Percentiles rank a stretch among this genome's conserved stretches.
Evolutionary conservation across 164 flowering plant species (phyloP).

Genomic region (Aristolochia fimbriata): DNA sequence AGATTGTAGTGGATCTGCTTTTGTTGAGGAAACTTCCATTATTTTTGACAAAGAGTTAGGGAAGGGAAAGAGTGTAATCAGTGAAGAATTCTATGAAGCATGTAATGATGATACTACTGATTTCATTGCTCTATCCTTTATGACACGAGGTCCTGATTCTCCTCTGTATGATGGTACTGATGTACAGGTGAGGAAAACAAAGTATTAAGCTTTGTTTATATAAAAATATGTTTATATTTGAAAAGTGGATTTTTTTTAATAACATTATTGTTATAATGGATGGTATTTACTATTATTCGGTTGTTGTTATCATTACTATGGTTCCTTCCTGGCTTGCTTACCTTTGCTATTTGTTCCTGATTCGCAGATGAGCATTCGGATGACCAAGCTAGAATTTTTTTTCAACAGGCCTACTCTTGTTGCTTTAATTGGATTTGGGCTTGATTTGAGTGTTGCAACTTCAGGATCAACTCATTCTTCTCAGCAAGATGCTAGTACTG

Average conservation of each 20-base stretch:
- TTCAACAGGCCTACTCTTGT: constrained; percentile 93
- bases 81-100: constrained; percentile 74
- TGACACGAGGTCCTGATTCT: constrained; percentile 52
- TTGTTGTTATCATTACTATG: too few species aligned
- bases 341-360: neutral
- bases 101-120: constrained; percentile 49
- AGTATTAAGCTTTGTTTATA: neutral
- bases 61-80: constrained; percentile 26
- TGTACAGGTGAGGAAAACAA: constrained; percentile 52
- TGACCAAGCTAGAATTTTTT: constrained; percentile 90
- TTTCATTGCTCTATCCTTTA: constrained; percentile 67
- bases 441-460: constrained; percentile 46
- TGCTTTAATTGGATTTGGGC: constrained; percentile 82
- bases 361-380: constrained; percentile 80
- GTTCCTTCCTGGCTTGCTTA: neutral
- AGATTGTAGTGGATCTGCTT: constrained; percentile 8
- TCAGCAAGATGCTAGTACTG: constrained; percentile 12
- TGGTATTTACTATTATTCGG: too few species aligned
- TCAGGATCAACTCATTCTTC: constrained; percentile 12
- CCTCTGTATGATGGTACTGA: constrained; percentile 79
- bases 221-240: too few species aligned
- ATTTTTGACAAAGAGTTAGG: constrained; percentile 29
- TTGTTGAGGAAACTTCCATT: constrained; percentile 28
- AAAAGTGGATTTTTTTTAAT: neutral
- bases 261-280: neutral